Percentiles rank a stretch among this genome's conserved stretches.
Evolutionary conservation across 2,329 filamentous ascomycete species (phyloP).

Genomic region (Aspergillus fischeri): DNA sequence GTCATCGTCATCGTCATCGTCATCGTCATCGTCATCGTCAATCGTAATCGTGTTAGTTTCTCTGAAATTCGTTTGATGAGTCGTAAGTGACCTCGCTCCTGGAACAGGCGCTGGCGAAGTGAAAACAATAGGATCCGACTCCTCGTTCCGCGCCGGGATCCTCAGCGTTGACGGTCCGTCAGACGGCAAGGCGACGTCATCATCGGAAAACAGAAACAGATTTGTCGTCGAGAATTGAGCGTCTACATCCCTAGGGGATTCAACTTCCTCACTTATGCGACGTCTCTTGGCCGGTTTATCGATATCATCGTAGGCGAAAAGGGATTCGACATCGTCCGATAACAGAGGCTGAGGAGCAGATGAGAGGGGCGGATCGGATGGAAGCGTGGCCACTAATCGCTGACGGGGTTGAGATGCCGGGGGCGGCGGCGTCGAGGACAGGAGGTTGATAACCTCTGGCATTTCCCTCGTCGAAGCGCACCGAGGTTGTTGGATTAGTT

Average conservation of each 20-base stretch:
- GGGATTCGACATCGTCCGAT: conserved; percentile 27
- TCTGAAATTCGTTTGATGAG: not conserved
- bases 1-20: not conserved
- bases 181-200: conserved; percentile 20
- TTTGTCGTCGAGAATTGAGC: conserved; percentile 5
- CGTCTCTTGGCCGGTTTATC: conserved; percentile 31
- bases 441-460: conserved; percentile 37
- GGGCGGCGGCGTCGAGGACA: conserved; percentile 33
- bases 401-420: conserved; percentile 13
- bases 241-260: not conserved
- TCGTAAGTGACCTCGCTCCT: not conserved
- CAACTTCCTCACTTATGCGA: conserved; percentile 23
- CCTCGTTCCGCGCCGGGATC: conserved; percentile 15
- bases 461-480: conserved; percentile 18
- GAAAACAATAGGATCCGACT: conserved; percentile 41
- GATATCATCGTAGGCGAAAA: conserved; percentile 23
- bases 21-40: conserved; percentile 30
- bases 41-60: conserved; percentile 30
- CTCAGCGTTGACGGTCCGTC: not conserved
- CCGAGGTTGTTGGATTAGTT: not conserved
- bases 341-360: conserved; percentile 10
- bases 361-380: conserved; percentile 7
- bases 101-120: conserved; percentile 38
- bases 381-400: conserved; percentile 4
- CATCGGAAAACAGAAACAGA: conserved; percentile 27